These are phyloP conservation scores for Cytidiella melzeri DNA, from an alignment of 768 basidiomycete genomes.

Conservation along the genomic window DNA sequence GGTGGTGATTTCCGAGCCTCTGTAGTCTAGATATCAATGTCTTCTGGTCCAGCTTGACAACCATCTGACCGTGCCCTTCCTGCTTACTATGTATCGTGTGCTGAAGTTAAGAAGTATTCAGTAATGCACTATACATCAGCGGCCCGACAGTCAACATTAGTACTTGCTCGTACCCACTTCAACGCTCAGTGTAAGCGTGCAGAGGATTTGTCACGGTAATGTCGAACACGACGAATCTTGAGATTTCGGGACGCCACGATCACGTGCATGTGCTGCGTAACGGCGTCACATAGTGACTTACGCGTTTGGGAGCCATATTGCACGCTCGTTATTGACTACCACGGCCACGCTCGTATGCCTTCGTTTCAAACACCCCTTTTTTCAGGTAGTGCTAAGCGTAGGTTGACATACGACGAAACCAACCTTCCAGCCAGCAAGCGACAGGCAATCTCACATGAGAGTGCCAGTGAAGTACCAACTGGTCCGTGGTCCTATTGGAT, in stretches of 20 bases:
- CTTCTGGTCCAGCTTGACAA: slow-evolving; percentile 8
- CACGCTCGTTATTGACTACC: slow-evolving; percentile 5
- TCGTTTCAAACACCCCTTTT: slow-evolving; percentile 6
- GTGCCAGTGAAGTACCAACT: slow-evolving; percentile 1
- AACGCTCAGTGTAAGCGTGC: background rate
- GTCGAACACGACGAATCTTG: no score
- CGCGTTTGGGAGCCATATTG: background rate
- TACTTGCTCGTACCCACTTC: background rate
- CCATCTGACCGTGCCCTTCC: no score
- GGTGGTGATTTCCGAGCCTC: background rate
- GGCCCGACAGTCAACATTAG: no score
- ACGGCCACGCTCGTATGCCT: slow-evolving; percentile 8
- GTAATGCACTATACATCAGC: background rate
- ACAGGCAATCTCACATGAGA: background rate
- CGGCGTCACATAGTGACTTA: slow-evolving; percentile 1
- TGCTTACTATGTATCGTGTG: background rate
- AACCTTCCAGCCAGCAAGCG: slow-evolving; percentile 4
- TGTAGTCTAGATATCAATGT: background rate
- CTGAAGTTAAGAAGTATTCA: background rate
- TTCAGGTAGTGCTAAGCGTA: slow-evolving; percentile 6
- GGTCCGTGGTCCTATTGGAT: slow-evolving; percentile 52
- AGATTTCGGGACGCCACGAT: background rate
- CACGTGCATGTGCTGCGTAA: slow-evolving; percentile 1
- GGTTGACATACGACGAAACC: slow-evolving; percentile 2
- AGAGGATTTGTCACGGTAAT: no score